Percentiles rank a stretch among this genome's conserved stretches.
phyloP scores from a whole-genome alignment of 1,139 yeast genomes.

The Diutina neorugosa region DNA sequence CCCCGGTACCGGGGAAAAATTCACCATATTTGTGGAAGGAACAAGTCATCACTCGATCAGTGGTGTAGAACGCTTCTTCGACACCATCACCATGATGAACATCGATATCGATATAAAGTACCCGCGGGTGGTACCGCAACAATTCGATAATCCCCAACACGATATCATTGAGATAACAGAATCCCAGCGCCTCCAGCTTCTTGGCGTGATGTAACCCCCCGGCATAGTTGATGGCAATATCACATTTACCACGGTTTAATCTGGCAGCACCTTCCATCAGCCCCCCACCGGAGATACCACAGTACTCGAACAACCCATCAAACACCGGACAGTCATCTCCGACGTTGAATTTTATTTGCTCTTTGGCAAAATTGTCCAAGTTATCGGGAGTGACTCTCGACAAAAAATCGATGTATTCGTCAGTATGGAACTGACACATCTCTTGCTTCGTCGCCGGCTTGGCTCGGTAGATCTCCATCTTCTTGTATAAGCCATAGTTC shows the following conservation, averaged over 20 bases:
- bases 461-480: slow-evolving; percentile 94
- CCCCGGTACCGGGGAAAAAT: slow-evolving; percentile 95
- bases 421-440: slow-evolving; percentile 97
- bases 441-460: slow-evolving; percentile 98
- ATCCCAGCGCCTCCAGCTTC: slow-evolving; percentile 91
- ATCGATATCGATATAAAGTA: slow-evolving; percentile 90
- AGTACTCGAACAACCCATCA: slow-evolving; percentile 90
- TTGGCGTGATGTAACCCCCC: slow-evolving; percentile 98
- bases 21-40: slow-evolving; percentile 96
- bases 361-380: slow-evolving; percentile 81
- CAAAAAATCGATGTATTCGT: slow-evolving; percentile 88
- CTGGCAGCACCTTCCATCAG: slow-evolving; percentile 97
- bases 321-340: slow-evolving; percentile 71
- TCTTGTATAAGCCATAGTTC: slow-evolving; percentile 93
- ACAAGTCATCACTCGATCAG: slow-evolving; percentile 95
- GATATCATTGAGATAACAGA: slow-evolving; percentile 80
- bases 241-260: slow-evolving; percentile 84
- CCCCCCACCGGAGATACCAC: slow-evolving; percentile 92
- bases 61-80: slow-evolving; percentile 92
- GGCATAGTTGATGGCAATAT: slow-evolving; percentile 92
- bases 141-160: slow-evolving; percentile 86
- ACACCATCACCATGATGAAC: slow-evolving; percentile 99
- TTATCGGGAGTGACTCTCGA: slow-evolving; percentile 93
- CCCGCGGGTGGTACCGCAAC: slow-evolving; percentile 85
- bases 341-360: slow-evolving; percentile 87